These are phyloP conservation scores for Aspergillus sp. DNA, from an alignment of 2,329 filamentous ascomycete species.

Conservation along the genomic window DNA sequence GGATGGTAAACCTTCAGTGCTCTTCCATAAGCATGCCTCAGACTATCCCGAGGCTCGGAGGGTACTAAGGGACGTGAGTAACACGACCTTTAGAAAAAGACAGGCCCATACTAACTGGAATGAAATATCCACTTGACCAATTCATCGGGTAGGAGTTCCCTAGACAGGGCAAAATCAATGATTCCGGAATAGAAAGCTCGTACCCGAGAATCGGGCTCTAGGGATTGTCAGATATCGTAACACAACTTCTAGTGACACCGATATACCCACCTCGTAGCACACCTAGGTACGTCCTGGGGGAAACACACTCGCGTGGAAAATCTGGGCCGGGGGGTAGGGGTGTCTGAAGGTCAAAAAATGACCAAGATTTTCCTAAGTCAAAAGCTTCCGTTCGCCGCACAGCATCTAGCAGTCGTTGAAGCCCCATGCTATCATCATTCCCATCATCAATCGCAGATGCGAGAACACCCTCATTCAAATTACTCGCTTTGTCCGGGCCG, in stretches of 20 bases:
- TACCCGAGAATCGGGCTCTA: conserved; percentile 52
- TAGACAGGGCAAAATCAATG: conserved; percentile 54
- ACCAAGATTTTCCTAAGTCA: conserved; percentile 53
- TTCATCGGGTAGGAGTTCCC: conserved; percentile 58
- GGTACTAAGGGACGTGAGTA: conserved; percentile 41
- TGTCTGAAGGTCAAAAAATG: conserved; percentile 52
- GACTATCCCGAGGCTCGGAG: conserved; percentile 53
- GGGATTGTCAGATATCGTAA: conserved; percentile 18
- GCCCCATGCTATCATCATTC: conserved; percentile 42
- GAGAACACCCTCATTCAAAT: conserved; percentile 41
- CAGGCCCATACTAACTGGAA: conserved; percentile 27
- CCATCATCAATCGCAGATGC: conserved; percentile 46
- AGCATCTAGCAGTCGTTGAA: conserved; percentile 55
- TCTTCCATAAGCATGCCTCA: conserved; percentile 62
- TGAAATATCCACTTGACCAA: conserved; percentile 63
- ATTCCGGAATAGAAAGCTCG: conserved; percentile 64
- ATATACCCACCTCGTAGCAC: conserved; percentile 33
- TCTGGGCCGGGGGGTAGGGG: conserved; percentile 22
- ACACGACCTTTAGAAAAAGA: not conserved
- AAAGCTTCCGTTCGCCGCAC: conserved; percentile 62
- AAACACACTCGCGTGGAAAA: conserved; percentile 38
- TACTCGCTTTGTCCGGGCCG: conserved; percentile 8
- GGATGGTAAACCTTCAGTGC: conserved; percentile 49
- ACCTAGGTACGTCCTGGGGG: conserved; percentile 28
- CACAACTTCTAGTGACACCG: not conserved